Percentiles rank a stretch among this genome's conserved stretches.
Evolutionary conservation across 2,329 filamentous ascomycete genomes (phyloP).

Genomic region (Penicillium sclerotiorum): DNA sequence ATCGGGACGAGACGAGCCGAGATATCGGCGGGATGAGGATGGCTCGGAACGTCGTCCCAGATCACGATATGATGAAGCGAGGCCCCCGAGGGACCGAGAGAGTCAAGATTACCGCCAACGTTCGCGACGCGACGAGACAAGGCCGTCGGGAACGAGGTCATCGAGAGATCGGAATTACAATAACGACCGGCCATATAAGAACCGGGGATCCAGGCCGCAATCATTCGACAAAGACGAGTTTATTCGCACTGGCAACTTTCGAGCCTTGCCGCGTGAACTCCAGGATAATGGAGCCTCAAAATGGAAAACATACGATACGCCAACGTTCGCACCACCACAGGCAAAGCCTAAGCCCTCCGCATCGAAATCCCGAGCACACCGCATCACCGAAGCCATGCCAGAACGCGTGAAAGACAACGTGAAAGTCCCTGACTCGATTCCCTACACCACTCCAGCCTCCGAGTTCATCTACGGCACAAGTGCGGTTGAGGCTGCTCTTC

Average conservation of each 20-base stretch:
- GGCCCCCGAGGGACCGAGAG: neutral
- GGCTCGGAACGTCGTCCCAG: slow-evolving; percentile 4
- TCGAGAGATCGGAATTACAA: neutral
- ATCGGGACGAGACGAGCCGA: neutral
- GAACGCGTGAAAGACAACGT: slow-evolving; percentile 38
- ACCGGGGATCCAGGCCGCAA: neutral
- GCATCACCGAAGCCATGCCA: slow-evolving; percentile 28
- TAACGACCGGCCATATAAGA: neutral
- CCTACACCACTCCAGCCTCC: slow-evolving; percentile 81
- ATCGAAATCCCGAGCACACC: slow-evolving; percentile 19
- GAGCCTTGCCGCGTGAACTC: slow-evolving; percentile 25
- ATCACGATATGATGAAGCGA: neutral
- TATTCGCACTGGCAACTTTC: slow-evolving; percentile 34
- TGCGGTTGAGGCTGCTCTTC: slow-evolving; percentile 77
- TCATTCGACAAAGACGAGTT: slow-evolving; percentile 36
- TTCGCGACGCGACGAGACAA: neutral
- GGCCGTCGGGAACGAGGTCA: neutral
- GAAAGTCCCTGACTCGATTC: slow-evolving; percentile 51
- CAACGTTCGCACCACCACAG: neutral
- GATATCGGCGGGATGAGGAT: too few species aligned
- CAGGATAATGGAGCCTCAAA: slow-evolving; percentile 13
- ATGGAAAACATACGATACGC: slow-evolving; percentile 2
- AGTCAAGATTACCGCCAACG: neutral
- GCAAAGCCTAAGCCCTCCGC: neutral
- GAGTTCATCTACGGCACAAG: slow-evolving; percentile 88